phyloP scores from a whole-genome alignment of 495 filamentous ascomycete species.

The Aspergillus biplanus region DNA sequence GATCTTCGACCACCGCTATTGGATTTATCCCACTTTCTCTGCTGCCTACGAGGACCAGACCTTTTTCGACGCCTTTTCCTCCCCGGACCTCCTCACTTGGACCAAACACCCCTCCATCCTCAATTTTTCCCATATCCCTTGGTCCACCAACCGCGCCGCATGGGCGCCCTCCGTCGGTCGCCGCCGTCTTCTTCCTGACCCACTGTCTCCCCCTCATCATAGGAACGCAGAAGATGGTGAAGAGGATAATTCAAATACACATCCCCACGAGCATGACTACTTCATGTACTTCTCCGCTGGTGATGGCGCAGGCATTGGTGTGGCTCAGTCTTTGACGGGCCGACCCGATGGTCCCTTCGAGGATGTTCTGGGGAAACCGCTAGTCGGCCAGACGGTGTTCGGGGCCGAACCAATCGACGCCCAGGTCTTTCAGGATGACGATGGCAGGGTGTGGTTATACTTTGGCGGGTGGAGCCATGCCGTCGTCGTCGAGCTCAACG shows the following conservation, averaged over 20 bases:
- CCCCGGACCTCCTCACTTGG: constrained; percentile 49
- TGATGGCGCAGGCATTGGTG: constrained; percentile 52
- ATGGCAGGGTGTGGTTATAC: constrained; percentile 48
- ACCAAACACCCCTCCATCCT: constrained; percentile 44
- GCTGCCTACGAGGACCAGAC: constrained; percentile 45
- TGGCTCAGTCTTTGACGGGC: constrained; percentile 38
- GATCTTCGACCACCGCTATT: constrained; percentile 45
- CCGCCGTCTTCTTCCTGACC: constrained; percentile 1
- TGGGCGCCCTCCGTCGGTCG: constrained; percentile 50
- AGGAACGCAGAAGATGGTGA: background rate
- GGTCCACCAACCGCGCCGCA: constrained; percentile 44
- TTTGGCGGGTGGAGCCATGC: constrained; percentile 51
- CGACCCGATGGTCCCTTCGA: constrained; percentile 46
- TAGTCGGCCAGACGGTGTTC: constrained; percentile 43
- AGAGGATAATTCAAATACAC: background rate
- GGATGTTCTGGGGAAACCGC: constrained; percentile 46
- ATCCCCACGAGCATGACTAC: constrained; percentile 30
- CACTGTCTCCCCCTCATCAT: background rate
- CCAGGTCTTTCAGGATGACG: constrained; percentile 50
- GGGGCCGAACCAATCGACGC: constrained; percentile 51
- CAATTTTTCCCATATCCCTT: constrained; percentile 40
- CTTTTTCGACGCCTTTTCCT: constrained; percentile 53
- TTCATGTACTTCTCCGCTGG: constrained; percentile 54
- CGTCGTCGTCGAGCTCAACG: constrained; percentile 46
- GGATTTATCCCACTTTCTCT: constrained; percentile 50